Base-by-base conservation (phyloP, 2,329 filamentous ascomycete genomes). In the Pseudogymnoascus verrucosus region DNA sequence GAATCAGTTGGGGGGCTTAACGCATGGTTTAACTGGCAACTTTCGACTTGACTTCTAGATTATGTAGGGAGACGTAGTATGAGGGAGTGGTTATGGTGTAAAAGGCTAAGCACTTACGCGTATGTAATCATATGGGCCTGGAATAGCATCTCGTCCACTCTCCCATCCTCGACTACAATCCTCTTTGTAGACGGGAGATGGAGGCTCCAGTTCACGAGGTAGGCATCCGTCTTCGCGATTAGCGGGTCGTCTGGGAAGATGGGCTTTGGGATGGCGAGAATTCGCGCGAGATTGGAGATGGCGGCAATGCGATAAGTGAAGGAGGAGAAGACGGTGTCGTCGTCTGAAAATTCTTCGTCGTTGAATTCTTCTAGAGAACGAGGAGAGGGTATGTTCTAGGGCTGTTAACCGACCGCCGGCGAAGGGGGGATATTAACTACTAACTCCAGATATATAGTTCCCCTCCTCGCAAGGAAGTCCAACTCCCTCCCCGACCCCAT, bases 101-200 rank as follows among this genome's bases (percentile, higher is more conserved):
- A 51, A 14, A 3, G 10, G n/a, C 44, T 28, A 12, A 7, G 21
- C 3, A 70, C 71, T 68, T 69, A 72, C 69, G 75, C 75, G 62
- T 84, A 78, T 62, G 83, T 80, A 70, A 96, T 90, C 85, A 96
- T 93, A 67, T 90, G 88, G 0, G 90, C 92, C 74, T 96, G 91
- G 76, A 96, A 96, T 75, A 96, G 87, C 83, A 96, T 89, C 76
- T 96, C 91, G 73, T 97, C 93, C 10, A 93, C 80, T 62, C 85
- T 82, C 34, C 90, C 88, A 68, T 88, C 84, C 66, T 84, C 82
- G 65, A 85, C 83, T 62, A 96, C 78, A 14, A 90, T 80, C 65
- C 90, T 84, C 63, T 81, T 81, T 12, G 80, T 80, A 14, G 82
- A 79, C 0, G 93, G 92, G 0, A 96, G 79, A 70, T 95, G 89